phyloP scores from a whole-genome alignment of 2,329 filamentous ascomycete genomes.

The Lachnellula hyalina region DNA sequence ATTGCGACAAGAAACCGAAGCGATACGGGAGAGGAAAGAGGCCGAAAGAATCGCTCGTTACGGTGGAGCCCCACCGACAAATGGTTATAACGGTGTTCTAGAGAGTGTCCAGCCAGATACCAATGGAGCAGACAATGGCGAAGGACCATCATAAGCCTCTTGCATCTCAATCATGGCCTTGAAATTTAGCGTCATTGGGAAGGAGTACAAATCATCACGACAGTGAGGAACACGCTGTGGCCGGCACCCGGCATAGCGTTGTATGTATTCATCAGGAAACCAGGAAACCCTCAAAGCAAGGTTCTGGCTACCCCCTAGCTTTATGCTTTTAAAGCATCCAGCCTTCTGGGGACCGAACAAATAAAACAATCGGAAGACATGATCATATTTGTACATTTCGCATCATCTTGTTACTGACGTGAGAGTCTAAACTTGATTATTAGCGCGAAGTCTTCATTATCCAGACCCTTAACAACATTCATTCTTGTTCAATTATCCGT shows the following conservation, averaged over 20 bases:
- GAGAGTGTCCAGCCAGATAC: conserved; percentile 14
- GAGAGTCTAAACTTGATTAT: neutral
- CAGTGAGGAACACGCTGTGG: neutral
- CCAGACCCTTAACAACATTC: neutral
- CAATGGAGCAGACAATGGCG: conserved; percentile 14
- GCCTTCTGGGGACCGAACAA: neutral
- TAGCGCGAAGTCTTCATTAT: neutral
- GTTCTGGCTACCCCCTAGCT: neutral
- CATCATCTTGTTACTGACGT: no score
- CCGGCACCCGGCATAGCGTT: neutral
- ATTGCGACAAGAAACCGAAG: conserved; percentile 79
- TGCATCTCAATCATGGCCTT: conserved; percentile 4
- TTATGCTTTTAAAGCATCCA: no score
- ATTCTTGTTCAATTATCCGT: neutral
- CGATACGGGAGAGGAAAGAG: conserved; percentile 67
- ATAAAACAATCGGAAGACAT: neutral
- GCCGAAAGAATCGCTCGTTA: conserved; percentile 54
- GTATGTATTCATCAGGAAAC: neutral
- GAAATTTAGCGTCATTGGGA: conserved; percentile 24
- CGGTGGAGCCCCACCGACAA: conserved; percentile 13
- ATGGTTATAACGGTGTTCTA: conserved; percentile 15
- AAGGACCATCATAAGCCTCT: conserved; percentile 19
- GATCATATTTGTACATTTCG: neutral
- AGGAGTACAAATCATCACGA: conserved; percentile 1
- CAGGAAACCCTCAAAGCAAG: neutral